phyloP scores from a whole-genome alignment of 441 rosid species.

The Viola pubescens region DNA sequence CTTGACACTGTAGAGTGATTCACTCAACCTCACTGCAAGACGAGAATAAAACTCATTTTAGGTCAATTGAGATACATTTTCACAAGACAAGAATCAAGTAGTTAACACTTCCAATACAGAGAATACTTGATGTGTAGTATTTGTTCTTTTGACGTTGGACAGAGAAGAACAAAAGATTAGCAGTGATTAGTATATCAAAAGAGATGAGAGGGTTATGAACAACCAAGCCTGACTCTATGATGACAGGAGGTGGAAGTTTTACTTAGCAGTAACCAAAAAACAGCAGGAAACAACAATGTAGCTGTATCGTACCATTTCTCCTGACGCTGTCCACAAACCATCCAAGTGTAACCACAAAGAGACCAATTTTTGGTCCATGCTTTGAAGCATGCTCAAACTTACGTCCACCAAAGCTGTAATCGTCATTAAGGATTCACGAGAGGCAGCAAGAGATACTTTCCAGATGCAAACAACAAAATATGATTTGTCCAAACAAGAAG shows the following conservation, averaged over 20 bases:
- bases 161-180: no score
- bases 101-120: no score
- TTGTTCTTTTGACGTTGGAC: no score
- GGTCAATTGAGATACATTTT: neutral
- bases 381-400: conserved; percentile 89
- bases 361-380: conserved; percentile 82
- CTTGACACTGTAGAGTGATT: conserved; percentile 73
- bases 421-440: conserved; percentile 39
- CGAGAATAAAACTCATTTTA: conserved; percentile 7
- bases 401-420: conserved; percentile 76
- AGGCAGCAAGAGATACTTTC: neutral
- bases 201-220: no score
- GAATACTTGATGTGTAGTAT: no score
- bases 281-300: conserved; percentile 3
- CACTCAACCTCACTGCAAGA: conserved; percentile 81
- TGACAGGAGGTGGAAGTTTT: neutral
- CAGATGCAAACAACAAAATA: neutral
- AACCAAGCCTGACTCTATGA: no score
- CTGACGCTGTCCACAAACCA: conserved; percentile 97
- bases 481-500: neutral
- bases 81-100: neutral
- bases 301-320: conserved; percentile 52
- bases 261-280: neutral
- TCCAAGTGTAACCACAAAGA: conserved; percentile 73
- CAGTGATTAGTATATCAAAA: no score